Evolutionary conservation across 1,284 basidiomycete genomes (phyloP).

Genomic region (Neotropicomus parvogracilis): DNA sequence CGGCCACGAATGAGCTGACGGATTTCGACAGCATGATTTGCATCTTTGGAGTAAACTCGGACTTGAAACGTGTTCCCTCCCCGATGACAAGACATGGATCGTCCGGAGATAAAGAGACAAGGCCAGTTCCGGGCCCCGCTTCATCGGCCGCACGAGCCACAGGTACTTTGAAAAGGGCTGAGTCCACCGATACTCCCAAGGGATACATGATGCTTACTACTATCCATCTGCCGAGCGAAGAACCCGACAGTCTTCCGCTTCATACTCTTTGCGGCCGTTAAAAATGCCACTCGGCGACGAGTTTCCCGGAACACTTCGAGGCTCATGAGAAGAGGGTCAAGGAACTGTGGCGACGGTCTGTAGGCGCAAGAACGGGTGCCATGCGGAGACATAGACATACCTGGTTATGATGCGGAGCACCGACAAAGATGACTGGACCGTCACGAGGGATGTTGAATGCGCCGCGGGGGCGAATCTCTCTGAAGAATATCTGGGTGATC

Average conservation of each 20-base stretch:
- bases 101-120: constrained; percentile 68
- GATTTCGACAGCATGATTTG: constrained; percentile 89
- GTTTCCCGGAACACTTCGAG: constrained; percentile 88
- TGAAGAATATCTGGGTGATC: constrained; percentile 94
- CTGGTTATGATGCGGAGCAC: constrained; percentile 95
- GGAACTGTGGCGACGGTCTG: constrained; percentile 59
- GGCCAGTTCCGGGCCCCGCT: constrained; percentile 77
- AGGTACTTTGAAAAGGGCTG: constrained; percentile 61
- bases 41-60: constrained; percentile 76
- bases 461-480: constrained; percentile 92
- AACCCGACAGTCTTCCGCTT: constrained; percentile 78
- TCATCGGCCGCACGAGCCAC: constrained; percentile 91
- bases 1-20: constrained; percentile 74
- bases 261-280: constrained; percentile 94
- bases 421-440: constrained; percentile 95
- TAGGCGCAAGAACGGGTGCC: constrained; percentile 1
- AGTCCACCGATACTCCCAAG: constrained; percentile 9
- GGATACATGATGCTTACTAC: constrained; percentile 61
- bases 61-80: constrained; percentile 73
- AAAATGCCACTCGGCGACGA: constrained; percentile 79
- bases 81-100: constrained; percentile 81
- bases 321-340: constrained; percentile 89
- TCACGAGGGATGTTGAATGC: constrained; percentile 92
- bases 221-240: constrained; percentile 83
- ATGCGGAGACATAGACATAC: constrained; percentile 42